A percentile compares a stretch with the other conserved stretches of the same genome.
Evolutionary conservation across 2,329 filamentous ascomycete species (phyloP).

Genomic region (Macroventuria anomochaeta): DNA sequence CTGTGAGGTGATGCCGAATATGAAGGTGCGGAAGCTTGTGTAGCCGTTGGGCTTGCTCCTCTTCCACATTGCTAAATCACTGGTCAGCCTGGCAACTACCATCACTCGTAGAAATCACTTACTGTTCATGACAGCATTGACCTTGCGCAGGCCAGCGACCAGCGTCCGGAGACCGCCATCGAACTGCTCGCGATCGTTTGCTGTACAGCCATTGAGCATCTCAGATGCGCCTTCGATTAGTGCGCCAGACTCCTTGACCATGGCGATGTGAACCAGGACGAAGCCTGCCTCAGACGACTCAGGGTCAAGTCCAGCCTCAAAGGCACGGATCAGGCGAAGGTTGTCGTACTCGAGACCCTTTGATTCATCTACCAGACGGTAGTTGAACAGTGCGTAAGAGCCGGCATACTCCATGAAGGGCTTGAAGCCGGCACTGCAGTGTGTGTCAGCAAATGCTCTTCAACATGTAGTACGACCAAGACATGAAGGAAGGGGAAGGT

Average conservation of each 20-base stretch:
- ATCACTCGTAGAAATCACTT: slow-evolving; percentile 32
- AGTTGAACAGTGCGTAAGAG: slow-evolving; percentile 69
- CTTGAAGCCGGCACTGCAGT: slow-evolving; percentile 71
- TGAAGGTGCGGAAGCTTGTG: slow-evolving; percentile 88
- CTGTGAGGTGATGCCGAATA: slow-evolving; percentile 93
- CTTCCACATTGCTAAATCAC: slow-evolving; percentile 76
- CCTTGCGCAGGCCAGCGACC: slow-evolving; percentile 68
- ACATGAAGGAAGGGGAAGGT: background rate
- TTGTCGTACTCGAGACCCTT: slow-evolving; percentile 64
- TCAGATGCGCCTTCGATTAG: slow-evolving; percentile 76
- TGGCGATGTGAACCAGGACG: slow-evolving; percentile 93
- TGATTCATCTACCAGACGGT: slow-evolving; percentile 63
- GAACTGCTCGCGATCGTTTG: slow-evolving; percentile 60
- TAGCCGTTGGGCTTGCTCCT: slow-evolving; percentile 85
- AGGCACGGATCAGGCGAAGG: slow-evolving; percentile 86
- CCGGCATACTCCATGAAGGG: slow-evolving; percentile 88
- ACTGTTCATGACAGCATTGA: slow-evolving; percentile 82
- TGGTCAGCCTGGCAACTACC: slow-evolving; percentile 8
- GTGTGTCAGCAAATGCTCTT: background rate
- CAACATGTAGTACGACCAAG: background rate
- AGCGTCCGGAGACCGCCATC: slow-evolving; percentile 61
- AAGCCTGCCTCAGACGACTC: slow-evolving; percentile 92
- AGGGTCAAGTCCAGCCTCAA: slow-evolving; percentile 87
- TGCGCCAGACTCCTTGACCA: slow-evolving; percentile 85
- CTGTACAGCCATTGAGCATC: slow-evolving; percentile 63